Base-by-base conservation (phyloP, 2,329 filamentous ascomycete genomes). In the Neonectria faginata region DNA sequence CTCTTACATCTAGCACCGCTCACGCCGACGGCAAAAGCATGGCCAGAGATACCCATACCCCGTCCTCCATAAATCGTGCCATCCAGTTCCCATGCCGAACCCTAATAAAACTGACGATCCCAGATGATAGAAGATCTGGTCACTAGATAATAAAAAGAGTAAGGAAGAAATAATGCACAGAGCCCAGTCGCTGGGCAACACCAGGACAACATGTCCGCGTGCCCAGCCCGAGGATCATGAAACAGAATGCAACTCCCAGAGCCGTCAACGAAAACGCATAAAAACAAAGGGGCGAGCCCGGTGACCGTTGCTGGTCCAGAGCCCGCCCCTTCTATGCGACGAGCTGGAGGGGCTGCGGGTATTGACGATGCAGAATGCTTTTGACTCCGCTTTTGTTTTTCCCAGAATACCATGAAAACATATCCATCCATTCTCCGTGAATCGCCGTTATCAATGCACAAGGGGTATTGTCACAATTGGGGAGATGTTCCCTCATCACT, bases 341-440 rank as follows among this genome's bases (percentile, higher is more conserved):
- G 48, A 69, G 66, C 68, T 64, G 53, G 64, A 66, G 55, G 72
- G 67, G 50, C 66, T 75, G 72, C 70, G 72, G 74, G 74, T 76
- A 76, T 76, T 74, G 73, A 71, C 65, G 65, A 76, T 73, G 71
- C 67, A 73, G 73, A 72, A 75, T 75, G 71, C 73, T 76, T 76
- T 73, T 76, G 70, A 68, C 64, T 69, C 67, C 70, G 66, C 65
- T 70, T 73, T 72, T 73, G 66, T 72, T 70, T 74, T 74, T 73
- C 74, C 70, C 73, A 65, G 60, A 70, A 76, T 72, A 66, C 68
- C 73, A 71, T 73, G 59, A 75, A 73, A 70, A 71, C 63, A 68
- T 61, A 61, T 67, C 66, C 60, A 59, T 65, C 73, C 63, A 67
- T 68, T 69, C 67, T 71, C 65, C 72, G 58, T 71, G 62, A 69